Conservation (phyloP, 176 grass and related monocot genomes). For the Avena sativa region DNA sequence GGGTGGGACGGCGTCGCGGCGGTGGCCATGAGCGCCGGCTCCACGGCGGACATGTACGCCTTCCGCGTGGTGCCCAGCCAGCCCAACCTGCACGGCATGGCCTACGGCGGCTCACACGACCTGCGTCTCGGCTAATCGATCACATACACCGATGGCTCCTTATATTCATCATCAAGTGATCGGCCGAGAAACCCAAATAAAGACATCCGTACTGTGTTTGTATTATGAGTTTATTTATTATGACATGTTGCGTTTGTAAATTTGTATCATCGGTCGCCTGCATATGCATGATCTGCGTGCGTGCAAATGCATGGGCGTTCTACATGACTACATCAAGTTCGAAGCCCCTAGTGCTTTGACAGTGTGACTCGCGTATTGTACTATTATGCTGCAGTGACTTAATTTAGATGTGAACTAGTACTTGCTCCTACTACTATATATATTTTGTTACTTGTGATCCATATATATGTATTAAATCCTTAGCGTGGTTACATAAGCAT, state of each 20-base stretch:
- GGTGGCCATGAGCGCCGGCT: conserved; percentile 31
- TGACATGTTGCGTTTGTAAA: not conserved
- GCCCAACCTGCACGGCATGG: conserved; percentile 87
- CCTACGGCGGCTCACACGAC: conserved; percentile 75
- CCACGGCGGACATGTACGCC: conserved; percentile 65
- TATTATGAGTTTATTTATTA: not conserved
- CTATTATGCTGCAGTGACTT: not conserved
- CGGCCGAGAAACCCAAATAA: not conserved
- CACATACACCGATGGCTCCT: not conserved
- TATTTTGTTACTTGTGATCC: no score
- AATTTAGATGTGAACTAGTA: no score
- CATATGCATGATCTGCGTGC: not conserved
- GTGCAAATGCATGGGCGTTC: not conserved
- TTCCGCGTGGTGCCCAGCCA: conserved; percentile 89
- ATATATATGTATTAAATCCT: no score
- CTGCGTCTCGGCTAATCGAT: conserved; percentile 70
- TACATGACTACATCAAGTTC: no score
- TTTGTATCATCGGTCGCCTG: not conserved
- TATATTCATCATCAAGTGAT: not conserved
- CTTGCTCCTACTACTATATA: no score
- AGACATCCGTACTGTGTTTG: not conserved
- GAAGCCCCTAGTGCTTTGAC: no score
- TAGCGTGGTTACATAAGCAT: no score
- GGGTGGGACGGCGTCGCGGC: conserved; percentile 54
- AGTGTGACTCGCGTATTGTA: not conserved